phyloP scores from a whole-genome alignment of 2,329 filamentous ascomycete genomes.

The Ophidiomyces ophidiicola region DNA sequence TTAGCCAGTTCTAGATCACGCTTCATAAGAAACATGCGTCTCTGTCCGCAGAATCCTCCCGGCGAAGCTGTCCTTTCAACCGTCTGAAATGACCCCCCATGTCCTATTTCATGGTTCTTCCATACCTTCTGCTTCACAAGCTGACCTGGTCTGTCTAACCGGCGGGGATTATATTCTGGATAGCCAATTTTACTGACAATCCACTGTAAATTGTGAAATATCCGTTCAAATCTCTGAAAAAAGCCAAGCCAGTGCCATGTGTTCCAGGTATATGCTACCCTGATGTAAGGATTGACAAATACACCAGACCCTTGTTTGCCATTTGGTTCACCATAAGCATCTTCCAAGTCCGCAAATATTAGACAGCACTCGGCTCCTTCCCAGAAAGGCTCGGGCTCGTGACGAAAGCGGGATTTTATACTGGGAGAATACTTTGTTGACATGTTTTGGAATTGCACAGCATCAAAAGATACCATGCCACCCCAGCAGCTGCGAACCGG shows the following conservation, averaged over 20 bases:
- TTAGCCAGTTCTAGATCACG: slow-evolving; percentile 11
- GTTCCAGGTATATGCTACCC: slow-evolving; percentile 10
- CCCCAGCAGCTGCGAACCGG: slow-evolving; percentile 14
- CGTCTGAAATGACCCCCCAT: slow-evolving; percentile 8
- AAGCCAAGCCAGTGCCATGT: slow-evolving; percentile 11
- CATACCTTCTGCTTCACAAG: slow-evolving; percentile 7
- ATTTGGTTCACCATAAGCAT: slow-evolving; percentile 1
- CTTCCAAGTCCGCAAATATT: slow-evolving; percentile 12
- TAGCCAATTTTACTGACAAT: slow-evolving; percentile 13
- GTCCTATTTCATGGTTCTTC: slow-evolving; percentile 3
- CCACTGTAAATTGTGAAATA: slow-evolving; percentile 13
- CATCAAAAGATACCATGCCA: slow-evolving; percentile 12
- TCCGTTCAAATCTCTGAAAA: slow-evolving; percentile 12
- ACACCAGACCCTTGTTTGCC: slow-evolving; percentile 4
- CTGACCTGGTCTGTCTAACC: slow-evolving; percentile 6
- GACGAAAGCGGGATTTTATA: background rate
- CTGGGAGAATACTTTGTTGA: background rate
- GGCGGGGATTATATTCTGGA: slow-evolving; percentile 14
- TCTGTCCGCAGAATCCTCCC: slow-evolving; percentile 13
- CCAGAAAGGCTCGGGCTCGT: slow-evolving; percentile 10
- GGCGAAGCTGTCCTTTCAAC: slow-evolving; percentile 5
- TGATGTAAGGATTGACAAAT: slow-evolving; percentile 12
- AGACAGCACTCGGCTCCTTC: slow-evolving; percentile 14
- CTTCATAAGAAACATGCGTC: slow-evolving; percentile 14
- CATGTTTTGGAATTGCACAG: slow-evolving; percentile 5